Evolutionary conservation across 2,329 filamentous ascomycete genomes (phyloP).

Genomic region (Beauveria bassiana): DNA sequence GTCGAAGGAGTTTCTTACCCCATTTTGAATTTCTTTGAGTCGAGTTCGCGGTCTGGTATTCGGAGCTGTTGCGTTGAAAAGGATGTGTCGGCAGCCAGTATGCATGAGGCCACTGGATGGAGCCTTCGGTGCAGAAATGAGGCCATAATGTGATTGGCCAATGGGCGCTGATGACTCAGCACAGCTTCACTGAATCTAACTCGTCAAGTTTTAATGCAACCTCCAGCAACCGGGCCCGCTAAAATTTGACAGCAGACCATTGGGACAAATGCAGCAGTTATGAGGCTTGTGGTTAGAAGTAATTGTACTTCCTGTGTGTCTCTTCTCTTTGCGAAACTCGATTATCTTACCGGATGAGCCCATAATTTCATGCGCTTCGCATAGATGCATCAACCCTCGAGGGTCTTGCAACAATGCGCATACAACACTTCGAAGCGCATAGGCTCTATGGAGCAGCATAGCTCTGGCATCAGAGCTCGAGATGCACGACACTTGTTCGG

Average conservation of each 20-base stretch:
- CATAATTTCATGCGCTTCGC: not conserved
- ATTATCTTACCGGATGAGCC: not conserved
- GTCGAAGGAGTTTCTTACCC: slow-evolving; percentile 24
- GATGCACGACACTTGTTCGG: not conserved
- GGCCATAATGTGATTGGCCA: slow-evolving; percentile 30
- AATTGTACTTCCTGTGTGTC: not conserved
- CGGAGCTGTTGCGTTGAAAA: slow-evolving; percentile 13
- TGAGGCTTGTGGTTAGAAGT: not conserved
- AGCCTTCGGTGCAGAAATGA: slow-evolving; percentile 27
- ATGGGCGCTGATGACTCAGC: slow-evolving; percentile 28
- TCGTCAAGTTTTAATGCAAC: not conserved
- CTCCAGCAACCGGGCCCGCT: not conserved
- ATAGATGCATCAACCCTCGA: slow-evolving; percentile 6
- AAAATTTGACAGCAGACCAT: not conserved
- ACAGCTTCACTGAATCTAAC: slow-evolving; percentile 19
- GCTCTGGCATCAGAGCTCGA: not conserved
- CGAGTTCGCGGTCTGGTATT: slow-evolving; percentile 11
- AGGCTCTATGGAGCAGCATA: not conserved
- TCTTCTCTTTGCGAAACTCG: not conserved
- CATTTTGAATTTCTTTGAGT: slow-evolving; percentile 28
- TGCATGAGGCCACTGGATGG: slow-evolving; percentile 8
- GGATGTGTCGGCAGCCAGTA: slow-evolving; percentile 15
- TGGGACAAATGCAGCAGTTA: not conserved
- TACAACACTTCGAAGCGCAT: not conserved
- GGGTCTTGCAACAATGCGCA: slow-evolving; percentile 3